Evolutionary conservation across 208 protist genomes (phyloP).

Genomic region (Porcisia hertigi): DNA sequence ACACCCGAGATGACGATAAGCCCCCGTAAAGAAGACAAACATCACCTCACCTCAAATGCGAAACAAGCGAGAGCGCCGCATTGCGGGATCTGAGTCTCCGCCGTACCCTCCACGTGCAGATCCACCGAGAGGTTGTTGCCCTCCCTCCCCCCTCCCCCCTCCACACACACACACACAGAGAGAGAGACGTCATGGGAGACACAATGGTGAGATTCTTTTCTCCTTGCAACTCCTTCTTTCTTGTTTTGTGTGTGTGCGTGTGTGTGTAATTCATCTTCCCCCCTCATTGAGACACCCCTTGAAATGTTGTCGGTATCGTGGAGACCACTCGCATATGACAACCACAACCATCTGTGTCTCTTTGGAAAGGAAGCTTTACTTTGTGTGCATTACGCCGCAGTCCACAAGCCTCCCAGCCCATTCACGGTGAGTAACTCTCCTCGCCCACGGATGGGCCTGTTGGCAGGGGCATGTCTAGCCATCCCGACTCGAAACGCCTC

Average conservation of each 20-base stretch:
- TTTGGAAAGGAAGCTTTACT: background rate
- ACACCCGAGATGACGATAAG: background rate
- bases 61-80: background rate
- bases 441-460: background rate
- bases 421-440: background rate
- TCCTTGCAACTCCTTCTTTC: too few relatives aligned
- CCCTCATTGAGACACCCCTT: background rate
- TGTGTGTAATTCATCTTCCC: too few relatives aligned
- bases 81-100: background rate
- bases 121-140: background rate
- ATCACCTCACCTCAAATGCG: background rate
- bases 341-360: background rate
- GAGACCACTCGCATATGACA: background rate
- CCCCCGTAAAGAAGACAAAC: background rate
- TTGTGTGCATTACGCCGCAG: background rate
- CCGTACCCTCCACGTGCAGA: background rate
- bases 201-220: too few relatives aligned
- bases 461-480: conserved; percentile 54
- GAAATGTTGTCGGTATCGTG: background rate
- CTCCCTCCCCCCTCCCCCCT: background rate
- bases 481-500: conserved; percentile 52
- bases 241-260: too few relatives aligned
- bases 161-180: too few relatives aligned
- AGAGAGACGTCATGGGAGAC: background rate
- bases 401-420: background rate